Base-by-base conservation (phyloP, 257 asterid species). In the Linderniella brevidens region DNA sequence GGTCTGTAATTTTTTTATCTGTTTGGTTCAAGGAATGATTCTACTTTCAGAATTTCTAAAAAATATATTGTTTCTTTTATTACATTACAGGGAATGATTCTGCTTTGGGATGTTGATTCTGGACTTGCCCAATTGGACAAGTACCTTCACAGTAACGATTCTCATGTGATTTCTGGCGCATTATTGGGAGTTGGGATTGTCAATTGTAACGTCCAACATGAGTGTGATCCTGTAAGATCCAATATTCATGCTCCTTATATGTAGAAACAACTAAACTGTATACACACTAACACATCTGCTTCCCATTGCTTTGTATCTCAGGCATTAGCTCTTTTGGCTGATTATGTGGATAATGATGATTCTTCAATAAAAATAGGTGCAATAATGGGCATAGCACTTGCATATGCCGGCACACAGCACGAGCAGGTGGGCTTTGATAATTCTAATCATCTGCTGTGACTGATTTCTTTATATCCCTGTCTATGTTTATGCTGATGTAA, bases 41-140 rank as follows among this genome's bases (percentile, higher is more conserved):
- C 15, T 19, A 41, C 44, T 5, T 49, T 13, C 36, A 8, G 47
- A 15, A 18, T 48, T 32, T 46, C 8, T 50, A 18, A 47, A 18
- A 9, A 58, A 54, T 43, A 25, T 25, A 25, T 25, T 17, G 49
- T 56, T 52, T 61, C 56, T 64, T 37, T 55, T 47, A 17, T 29
- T 3, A 17, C 17, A 14, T 35, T 60, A 55, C 50, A 87, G 95
- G 98, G 98, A 44, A 88, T 88, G 98, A 81, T 88, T 62, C 58
- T 74, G 67, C 93, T 84, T 51, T 88, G 98, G 98, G 96, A 88
- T 48, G 85, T 88, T 49, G 98, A 88, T 58, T 66, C 87, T 47
- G 98, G 98, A 29, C 96, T 88, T 47, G 74, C 98, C 19, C 96
- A 88, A 73, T 73, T 88, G 50, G 98, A 88, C 69, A 88, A 78